Evolutionary conservation across 768 basidiomycete species (phyloP), one percentile per base, ranked within the genome.

Genomic region (Amanita pallidorosea): DNA sequence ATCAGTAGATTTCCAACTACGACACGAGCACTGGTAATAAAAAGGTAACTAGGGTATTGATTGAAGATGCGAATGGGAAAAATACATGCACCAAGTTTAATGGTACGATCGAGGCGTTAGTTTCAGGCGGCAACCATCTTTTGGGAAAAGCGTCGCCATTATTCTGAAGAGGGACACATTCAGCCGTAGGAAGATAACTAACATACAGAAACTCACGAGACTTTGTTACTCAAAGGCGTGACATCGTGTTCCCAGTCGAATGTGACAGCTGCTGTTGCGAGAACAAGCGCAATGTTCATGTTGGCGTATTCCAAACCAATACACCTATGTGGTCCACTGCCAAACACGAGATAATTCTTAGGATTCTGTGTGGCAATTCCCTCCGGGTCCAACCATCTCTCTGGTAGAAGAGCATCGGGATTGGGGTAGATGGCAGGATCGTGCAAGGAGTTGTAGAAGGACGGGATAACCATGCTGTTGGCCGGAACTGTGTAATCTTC

Each of bases 91-190:
- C n/a, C n/a, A 40, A 34, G 15, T 18, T 50, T 18, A 42, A 53
- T 23, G 45, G 45, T 64, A 57, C 9, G 60, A 56, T 47, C 85
- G 79, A 27, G 89, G 85, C 2, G 77, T 74, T 58, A 95, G 77
- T 61, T 81, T 88, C 55, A 97, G 74, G 52, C 78, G 67, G 58
- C 91, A 90, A 38, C 89, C 90, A 60, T 97, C 94, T 65, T 88
- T 84, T 9, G 96, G 96, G 80, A 99, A 99, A 38, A 98, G 68
- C 18, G 92, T 96, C n/a, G 94, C 89, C 57, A 97, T 91, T 55
- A 97, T 90, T 45, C 88, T 90, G 52, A 36, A 31, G 13, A 58
- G 12, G 5, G 51, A 7, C n/a, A 12, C 22, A 7, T 37, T 38
- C 12, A 36, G 20, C 23, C 22, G 11, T 15, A 9, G 35, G 13